phyloP scores from a whole-genome alignment of 1,139 yeast species.

The Magnusiomyces magnusii region DNA sequence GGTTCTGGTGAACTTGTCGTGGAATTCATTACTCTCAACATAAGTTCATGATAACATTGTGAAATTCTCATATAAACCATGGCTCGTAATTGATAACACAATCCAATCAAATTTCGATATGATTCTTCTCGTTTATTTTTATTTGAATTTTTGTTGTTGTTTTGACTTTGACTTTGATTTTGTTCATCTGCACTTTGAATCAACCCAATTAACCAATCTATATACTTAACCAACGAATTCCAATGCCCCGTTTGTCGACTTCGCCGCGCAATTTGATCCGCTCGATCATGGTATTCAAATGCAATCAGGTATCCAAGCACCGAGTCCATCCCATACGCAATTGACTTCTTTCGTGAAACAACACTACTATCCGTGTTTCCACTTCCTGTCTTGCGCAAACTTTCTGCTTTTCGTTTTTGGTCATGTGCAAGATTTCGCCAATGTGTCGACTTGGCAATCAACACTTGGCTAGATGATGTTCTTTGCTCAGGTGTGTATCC shows the following conservation, averaged over 20 bases:
- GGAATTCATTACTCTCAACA: not conserved
- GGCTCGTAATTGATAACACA: conserved; percentile 34
- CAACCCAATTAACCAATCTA: conserved; percentile 24
- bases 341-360: conserved; percentile 21
- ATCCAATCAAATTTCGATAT: conserved; percentile 26
- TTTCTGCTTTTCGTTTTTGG: conserved; percentile 34
- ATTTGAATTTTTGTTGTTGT: conserved; percentile 9
- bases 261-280: conserved; percentile 23
- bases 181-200: not conserved
- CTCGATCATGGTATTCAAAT: conserved; percentile 37
- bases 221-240: conserved; percentile 34
- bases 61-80: conserved; percentile 32
- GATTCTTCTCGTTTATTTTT: not conserved
- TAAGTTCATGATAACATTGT: conserved; percentile 15
- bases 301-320: conserved; percentile 35
- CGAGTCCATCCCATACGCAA: conserved; percentile 32
- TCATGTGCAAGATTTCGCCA: conserved; percentile 33
- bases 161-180: not conserved
- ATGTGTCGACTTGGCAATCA: conserved; percentile 23
- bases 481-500: conserved; percentile 20
- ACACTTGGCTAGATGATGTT: conserved; percentile 22
- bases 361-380: conserved; percentile 13
- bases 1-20: not conserved
- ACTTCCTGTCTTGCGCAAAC: conserved; percentile 10
- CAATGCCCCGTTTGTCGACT: conserved; percentile 31